Base-by-base conservation (phyloP, 2,329 filamentous ascomycete species). In the Arthrobotrys musiformis region DNA sequence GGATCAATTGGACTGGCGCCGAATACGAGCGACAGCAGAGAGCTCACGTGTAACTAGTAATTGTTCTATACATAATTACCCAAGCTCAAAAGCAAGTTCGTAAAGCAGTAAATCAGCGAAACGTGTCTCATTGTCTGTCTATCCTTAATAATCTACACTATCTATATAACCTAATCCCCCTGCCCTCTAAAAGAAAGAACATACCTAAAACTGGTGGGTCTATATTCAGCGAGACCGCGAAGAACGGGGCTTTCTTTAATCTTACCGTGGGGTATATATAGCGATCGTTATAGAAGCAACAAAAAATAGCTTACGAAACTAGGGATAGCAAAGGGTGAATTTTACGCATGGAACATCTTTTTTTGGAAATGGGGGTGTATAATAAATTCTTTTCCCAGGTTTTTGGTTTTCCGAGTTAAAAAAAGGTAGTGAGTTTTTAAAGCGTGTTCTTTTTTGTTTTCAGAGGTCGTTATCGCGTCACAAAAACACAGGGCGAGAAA, bases 381-480 rank as follows among this genome's bases (percentile, higher is more conserved):
- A 62, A 75, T 35, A 74, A 67, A 30, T 62, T 69, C 56, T 70
- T 76, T 70, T 70, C 66, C n/a, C 72, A 64, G 63, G 72, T 70
- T 76, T 76, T 75, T 68, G 70, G 61, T 64, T 33, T 68, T 52
- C 61, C 70, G 62, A 37, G 67, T 68, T 42, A 17, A 62, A 24
- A 62, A 61, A 24, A 62, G 61, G 30, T 66, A 37, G n/a, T n/a
- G n/a, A n/a, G n/a, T n/a, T 75, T 72, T 66, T 67, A 52, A 30
- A n/a, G n/a, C n/a, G 61, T 50, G 46, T 64, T 62, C 37, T 58
- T 64, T 64, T 63, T 64, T 62, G 26, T 58, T 64, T 64, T 63
- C n/a, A 64, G 58, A 50, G 60, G 70, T 75, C 70, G 70, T 75
- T 68, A 75, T 76, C 50, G 64, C 72, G 60, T 76, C 72, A 70